phyloP scores from a whole-genome alignment of 2,329 filamentous ascomycete genomes.

The Paramyrothecium roridum region DNA sequence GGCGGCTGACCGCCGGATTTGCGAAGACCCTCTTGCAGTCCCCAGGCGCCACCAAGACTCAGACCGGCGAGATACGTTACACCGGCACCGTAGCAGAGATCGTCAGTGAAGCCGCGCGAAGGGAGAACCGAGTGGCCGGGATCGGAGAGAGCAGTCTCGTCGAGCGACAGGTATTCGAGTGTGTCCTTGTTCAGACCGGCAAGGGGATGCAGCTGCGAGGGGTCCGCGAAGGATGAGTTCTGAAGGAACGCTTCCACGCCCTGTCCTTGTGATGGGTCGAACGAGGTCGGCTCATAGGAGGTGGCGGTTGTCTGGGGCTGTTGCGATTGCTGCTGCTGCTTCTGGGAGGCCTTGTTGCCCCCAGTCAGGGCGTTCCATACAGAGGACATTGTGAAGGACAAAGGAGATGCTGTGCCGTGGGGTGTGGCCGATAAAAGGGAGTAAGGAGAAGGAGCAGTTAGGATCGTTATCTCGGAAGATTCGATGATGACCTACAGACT shows the following conservation, averaged over 20 bases:
- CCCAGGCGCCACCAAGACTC: constrained; percentile 85
- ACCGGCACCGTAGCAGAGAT: constrained; percentile 96
- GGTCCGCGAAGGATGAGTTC: constrained; percentile 75
- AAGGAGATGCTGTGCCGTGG: constrained; percentile 1
- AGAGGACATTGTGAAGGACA: constrained; percentile 44
- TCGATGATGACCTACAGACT: constrained; percentile 5
- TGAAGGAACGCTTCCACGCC: constrained; percentile 87
- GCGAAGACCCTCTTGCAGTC: constrained; percentile 82
- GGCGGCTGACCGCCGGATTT: constrained; percentile 75
- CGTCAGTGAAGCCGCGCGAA: constrained; percentile 95
- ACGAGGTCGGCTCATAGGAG: constrained; percentile 53
- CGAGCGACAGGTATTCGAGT: constrained; percentile 90
- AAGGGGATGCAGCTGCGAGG: constrained; percentile 85
- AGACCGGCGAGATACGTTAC: constrained; percentile 90
- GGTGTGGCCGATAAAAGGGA: not conserved
- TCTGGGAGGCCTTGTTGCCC: constrained; percentile 46
- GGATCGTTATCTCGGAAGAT: constrained; percentile 9
- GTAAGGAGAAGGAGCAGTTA: not conserved
- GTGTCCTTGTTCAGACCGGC: constrained; percentile 90
- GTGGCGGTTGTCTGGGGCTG: constrained; percentile 37
- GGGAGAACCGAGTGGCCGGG: constrained; percentile 85
- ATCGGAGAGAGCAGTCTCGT: constrained; percentile 85
- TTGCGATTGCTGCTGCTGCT: constrained; percentile 32
- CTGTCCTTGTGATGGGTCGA: constrained; percentile 70
- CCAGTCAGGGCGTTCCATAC: constrained; percentile 62